These are phyloP conservation scores for Cystobasidium ongulense DNA, from an alignment of 768 basidiomycete genomes.

Conservation along the genomic window DNA sequence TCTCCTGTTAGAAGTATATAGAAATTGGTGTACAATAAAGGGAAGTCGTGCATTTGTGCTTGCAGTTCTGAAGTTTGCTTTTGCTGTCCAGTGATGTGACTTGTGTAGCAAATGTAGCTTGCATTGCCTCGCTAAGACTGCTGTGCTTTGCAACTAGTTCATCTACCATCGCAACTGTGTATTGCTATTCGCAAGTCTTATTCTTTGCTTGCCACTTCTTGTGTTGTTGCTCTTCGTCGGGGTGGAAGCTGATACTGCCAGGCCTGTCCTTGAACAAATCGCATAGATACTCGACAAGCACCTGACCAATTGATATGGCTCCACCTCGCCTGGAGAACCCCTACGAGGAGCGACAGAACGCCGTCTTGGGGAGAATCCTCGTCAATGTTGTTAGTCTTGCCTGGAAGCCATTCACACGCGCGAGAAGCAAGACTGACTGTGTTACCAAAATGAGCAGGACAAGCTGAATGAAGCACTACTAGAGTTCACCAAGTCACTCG, in stretches of 20 bases:
- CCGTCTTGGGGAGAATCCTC: conserved; percentile 30
- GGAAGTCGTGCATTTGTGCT: background rate
- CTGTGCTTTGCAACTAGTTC: no score
- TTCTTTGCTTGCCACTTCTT: no score
- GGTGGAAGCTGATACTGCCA: no score
- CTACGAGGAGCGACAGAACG: conserved; percentile 36
- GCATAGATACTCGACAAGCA: background rate
- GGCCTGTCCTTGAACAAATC: background rate
- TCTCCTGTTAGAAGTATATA: background rate
- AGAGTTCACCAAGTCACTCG: conserved; percentile 35
- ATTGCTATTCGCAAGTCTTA: no score
- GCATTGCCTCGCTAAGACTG: background rate
- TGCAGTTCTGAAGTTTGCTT: background rate
- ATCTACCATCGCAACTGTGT: no score
- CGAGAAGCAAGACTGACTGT: background rate
- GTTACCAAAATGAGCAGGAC: conserved; percentile 17
- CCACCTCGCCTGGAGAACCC: conserved; percentile 36
- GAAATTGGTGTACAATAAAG: background rate
- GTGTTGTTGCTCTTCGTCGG: no score
- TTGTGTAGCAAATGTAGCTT: background rate
- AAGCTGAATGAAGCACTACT: conserved; percentile 42
- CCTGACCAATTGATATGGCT: background rate
- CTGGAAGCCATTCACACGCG: background rate
- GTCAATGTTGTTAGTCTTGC: conserved; percentile 32
- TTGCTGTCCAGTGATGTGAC: background rate